Evolutionary conservation across 352 stramenopile genomes (phyloP).

Genomic region (Pythium utonaiense): DNA sequence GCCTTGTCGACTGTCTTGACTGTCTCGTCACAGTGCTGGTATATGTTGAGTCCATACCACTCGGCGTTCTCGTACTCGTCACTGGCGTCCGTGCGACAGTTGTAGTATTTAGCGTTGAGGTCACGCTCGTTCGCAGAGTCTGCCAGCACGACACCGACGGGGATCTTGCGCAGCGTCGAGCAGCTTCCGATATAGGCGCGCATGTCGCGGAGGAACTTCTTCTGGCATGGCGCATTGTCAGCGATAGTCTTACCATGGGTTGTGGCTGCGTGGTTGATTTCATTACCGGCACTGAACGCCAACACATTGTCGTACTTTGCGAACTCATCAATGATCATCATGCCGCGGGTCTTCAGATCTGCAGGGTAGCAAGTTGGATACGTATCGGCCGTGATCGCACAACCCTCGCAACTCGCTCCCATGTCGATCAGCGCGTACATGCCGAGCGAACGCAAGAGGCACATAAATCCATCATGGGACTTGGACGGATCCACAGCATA

Average conservation of each 20-base stretch:
- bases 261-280: conserved; percentile 65
- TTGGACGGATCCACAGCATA: conserved; percentile 81
- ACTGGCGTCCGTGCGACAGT: conserved; percentile 63
- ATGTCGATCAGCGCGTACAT: conserved; percentile 81
- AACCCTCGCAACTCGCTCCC: conserved; percentile 48
- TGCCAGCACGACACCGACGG: conserved; percentile 70
- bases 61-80: conserved; percentile 77
- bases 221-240: conserved; percentile 81
- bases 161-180: conserved; percentile 52
- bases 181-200: conserved; percentile 60
- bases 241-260: conserved; percentile 7
- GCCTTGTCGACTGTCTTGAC: conserved; percentile 32
- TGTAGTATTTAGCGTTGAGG: conserved; percentile 80
- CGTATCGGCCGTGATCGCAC: conserved; percentile 48
- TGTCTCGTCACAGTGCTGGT: conserved; percentile 64
- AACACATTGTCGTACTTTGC: conserved; percentile 85
- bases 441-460: conserved; percentile 49
- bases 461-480: conserved; percentile 88
- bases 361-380: conserved; percentile 56
- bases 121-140: conserved; percentile 56
- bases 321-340: conserved; percentile 78
- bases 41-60: conserved; percentile 88
- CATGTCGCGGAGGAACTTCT: conserved; percentile 89
- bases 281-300: conserved; percentile 76
- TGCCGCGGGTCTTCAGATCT: conserved; percentile 60